These are phyloP conservation scores for Kentomonas sorsogonicus DNA, from an alignment of 208 protist species.

Conservation along the genomic window DNA sequence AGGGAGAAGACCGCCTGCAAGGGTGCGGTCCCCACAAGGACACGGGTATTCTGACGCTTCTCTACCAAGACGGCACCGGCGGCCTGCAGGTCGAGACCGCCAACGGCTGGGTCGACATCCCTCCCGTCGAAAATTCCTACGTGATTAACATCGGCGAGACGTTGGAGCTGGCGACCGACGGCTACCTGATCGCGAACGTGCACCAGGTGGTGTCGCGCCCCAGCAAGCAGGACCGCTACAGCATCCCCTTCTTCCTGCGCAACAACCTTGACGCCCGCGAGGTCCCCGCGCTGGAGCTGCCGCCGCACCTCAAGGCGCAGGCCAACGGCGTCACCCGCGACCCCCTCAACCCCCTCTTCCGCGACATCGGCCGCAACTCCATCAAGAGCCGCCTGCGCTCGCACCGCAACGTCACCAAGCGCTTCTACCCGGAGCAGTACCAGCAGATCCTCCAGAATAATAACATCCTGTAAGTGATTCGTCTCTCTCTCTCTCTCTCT, in stretches of 20 bases:
- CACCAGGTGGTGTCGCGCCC: conserved; percentile 11
- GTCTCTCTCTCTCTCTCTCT: too few relatives aligned
- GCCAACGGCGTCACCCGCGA: conserved; percentile 3
- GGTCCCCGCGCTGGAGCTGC: conserved; percentile 8
- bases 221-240: conserved; percentile 12
- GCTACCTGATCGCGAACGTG: conserved; percentile 12
- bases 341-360: conserved; percentile 15
- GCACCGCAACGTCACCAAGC: conserved; percentile 7
- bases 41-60: background rate
- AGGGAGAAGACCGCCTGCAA: background rate
- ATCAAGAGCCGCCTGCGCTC: conserved; percentile 16
- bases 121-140: conserved; percentile 5
- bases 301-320: conserved; percentile 6
- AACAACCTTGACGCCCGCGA: conserved; percentile 9
- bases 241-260: conserved; percentile 13
- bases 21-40: conserved; percentile 11
- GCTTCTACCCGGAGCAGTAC: conserved; percentile 14
- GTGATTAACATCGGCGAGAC: conserved; percentile 15
- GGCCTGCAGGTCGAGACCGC: conserved; percentile 12
- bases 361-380: conserved; percentile 7
- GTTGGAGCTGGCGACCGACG: conserved; percentile 11
- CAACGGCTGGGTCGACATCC: conserved; percentile 12
- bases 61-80: conserved; percentile 6
- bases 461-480: too few relatives aligned
- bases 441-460: background rate